Conservation (phyloP, 495 filamentous ascomycete genomes). For the Penicillium waksmanii region DNA sequence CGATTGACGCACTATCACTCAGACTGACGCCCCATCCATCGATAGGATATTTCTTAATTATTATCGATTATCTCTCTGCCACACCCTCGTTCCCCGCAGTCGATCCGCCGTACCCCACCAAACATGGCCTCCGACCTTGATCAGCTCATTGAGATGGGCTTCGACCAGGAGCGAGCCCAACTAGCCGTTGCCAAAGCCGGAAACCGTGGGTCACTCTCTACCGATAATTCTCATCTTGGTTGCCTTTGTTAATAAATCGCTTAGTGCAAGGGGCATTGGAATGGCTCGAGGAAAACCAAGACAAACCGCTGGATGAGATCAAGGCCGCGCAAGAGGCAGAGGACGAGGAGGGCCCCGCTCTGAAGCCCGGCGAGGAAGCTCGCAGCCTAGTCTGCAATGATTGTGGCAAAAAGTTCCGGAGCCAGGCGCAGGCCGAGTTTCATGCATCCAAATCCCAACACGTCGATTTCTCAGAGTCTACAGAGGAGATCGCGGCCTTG, state of each 20-base stretch:
- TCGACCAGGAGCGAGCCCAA: conserved; percentile 77
- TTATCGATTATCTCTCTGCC: neutral
- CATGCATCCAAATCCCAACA: conserved; percentile 90
- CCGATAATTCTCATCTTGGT: neutral
- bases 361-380: conserved; percentile 66
- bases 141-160: conserved; percentile 91
- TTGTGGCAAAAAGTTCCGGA: conserved; percentile 88
- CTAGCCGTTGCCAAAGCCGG: conserved; percentile 80
- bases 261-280: conserved; percentile 86
- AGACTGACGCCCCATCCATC: no score
- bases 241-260: conserved; percentile 5
- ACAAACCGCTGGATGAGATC: conserved; percentile 80
- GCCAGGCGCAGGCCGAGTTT: conserved; percentile 78
- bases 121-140: conserved; percentile 77
- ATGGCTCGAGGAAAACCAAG: conserved; percentile 91
- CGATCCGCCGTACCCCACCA: conserved; percentile 4
- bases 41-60: no score
- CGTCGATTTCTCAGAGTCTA: conserved; percentile 90
- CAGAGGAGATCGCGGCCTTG: conserved; percentile 85
- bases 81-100: neutral
- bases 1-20: neutral
- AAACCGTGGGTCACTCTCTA: conserved; percentile 59
- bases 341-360: conserved; percentile 58
- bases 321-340: conserved; percentile 48
- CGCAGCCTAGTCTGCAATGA: conserved; percentile 82